A percentile compares a stretch with the other conserved stretches of the same genome.
These are phyloP conservation scores for Phoma herbarum DNA, from an alignment of 2,329 filamentous ascomycete genomes.

Conservation along the genomic window DNA sequence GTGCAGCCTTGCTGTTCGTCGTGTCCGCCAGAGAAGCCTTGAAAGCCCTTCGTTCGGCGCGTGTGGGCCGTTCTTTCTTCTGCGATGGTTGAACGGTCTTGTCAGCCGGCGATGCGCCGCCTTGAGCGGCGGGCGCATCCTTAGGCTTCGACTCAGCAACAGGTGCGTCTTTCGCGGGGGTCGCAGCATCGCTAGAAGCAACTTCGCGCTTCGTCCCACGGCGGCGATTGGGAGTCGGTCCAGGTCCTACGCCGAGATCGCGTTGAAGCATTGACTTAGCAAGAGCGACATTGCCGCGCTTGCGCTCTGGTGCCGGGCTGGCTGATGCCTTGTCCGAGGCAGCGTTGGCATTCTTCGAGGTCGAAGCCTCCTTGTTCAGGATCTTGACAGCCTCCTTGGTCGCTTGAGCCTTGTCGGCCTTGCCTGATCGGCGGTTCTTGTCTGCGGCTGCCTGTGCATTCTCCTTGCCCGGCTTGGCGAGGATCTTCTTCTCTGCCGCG, in stretches of 20 bases:
- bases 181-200: slow-evolving; percentile 31
- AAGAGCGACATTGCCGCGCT: slow-evolving; percentile 62
- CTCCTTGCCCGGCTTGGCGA: slow-evolving; percentile 48
- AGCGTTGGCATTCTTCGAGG: slow-evolving; percentile 38
- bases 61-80: slow-evolving; percentile 52
- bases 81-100: slow-evolving; percentile 40
- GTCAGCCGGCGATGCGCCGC: slow-evolving; percentile 31
- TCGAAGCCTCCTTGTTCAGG: slow-evolving; percentile 59
- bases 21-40: slow-evolving; percentile 50
- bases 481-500: slow-evolving; percentile 56
- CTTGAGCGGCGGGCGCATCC: slow-evolving; percentile 30
- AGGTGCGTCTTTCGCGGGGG: slow-evolving; percentile 39
- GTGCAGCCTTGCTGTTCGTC: slow-evolving; percentile 36
- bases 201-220: slow-evolving; percentile 52
- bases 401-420: slow-evolving; percentile 69
- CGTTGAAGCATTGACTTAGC: slow-evolving; percentile 69
- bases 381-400: slow-evolving; percentile 70
- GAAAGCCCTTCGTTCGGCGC: slow-evolving; percentile 50
- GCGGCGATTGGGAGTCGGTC: slow-evolving; percentile 53
- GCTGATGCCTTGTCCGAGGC: slow-evolving; percentile 51
- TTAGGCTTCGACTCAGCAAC: slow-evolving; percentile 42
- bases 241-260: slow-evolving; percentile 64
- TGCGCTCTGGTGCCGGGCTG: slow-evolving; percentile 57
- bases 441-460: slow-evolving; percentile 42
- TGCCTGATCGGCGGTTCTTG: slow-evolving; percentile 50